Base-by-base conservation (phyloP, 1,284 basidiomycete genomes). In the Cryptococcus maquisensis region DNA sequence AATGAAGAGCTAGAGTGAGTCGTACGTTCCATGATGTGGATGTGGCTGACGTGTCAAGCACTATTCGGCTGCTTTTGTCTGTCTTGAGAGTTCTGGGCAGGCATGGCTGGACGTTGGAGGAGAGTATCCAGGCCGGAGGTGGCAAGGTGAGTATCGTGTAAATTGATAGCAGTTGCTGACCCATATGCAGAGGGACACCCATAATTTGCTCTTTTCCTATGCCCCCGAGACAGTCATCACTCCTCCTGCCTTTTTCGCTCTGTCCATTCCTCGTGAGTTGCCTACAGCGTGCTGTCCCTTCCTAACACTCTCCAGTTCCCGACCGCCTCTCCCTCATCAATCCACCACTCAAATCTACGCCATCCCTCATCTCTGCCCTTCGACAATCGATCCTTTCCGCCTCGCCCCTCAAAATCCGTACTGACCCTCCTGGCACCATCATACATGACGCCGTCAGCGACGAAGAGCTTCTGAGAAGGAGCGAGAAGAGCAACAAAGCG, bases 311-410 rank as follows among this genome's bases (percentile, higher is more conserved):
- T 3, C 32, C 45, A 75, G 73, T 73, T 13, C 65, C 71, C 4
- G 71, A 75, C 46, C 61, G 71, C 15, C 54, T 75, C 4, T 72
- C 73, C 1, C 54, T 75, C 50, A 66, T 75, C 32, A 71, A 65
- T 2, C 57, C 73, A 0, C 71, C 71, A 4, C 55, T 59, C 1
- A 63, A 62, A 43, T 52, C 54, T 1, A 65, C 67, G 0, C 64
- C 65, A 1, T 60, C 62, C 1, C 54, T 75, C 39, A 61, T 73
- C 46, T 60, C 62, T 8, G 62, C 69, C 2, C 52, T 75, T 8
- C 66, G 73, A 12, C 49, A 55, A 15, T 62, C 68, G 5, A 72
- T 75, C 46, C 47, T 58, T 12, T 40, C 62, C n/a, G 46, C 54
- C 24, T 54, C 61, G 3, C 43, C 56, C 20, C 35, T 48, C 36